Percentiles rank a stretch among this genome's conserved stretches.
Evolutionary conservation across 768 basidiomycete genomes (phyloP).

Genomic region (Calocybe gangraenosa): DNA sequence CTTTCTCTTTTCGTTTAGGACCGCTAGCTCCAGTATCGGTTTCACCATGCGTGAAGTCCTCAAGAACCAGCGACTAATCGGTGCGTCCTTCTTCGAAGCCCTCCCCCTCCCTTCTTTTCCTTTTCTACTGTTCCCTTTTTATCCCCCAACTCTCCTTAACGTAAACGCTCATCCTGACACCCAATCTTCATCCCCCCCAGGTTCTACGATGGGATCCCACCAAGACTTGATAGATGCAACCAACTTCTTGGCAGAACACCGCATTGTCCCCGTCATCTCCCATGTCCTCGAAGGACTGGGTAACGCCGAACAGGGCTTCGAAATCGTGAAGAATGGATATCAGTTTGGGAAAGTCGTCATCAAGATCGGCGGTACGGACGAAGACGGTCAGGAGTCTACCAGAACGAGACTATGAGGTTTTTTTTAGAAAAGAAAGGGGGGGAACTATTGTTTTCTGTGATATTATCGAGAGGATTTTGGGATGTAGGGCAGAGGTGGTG

Average conservation of each 20-base stretch:
- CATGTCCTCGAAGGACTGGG: constrained; percentile 65
- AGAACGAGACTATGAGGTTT: constrained; percentile 11
- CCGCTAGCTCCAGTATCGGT: constrained; percentile 50
- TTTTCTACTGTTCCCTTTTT: not conserved
- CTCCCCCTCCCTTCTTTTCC: not conserved
- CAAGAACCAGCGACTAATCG: constrained; percentile 69
- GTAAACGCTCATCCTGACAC: not conserved
- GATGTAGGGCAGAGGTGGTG: too few relatives aligned
- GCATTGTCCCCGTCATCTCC: constrained; percentile 67
- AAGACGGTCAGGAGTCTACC: not conserved
- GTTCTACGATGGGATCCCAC: constrained; percentile 82
- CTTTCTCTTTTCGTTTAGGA: constrained; percentile 43
- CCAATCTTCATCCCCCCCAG: constrained; percentile 29
- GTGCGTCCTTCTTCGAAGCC: constrained; percentile 30
- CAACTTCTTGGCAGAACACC: constrained; percentile 59
- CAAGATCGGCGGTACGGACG: constrained; percentile 26
- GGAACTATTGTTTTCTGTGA: too few relatives aligned
- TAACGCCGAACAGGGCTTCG: constrained; percentile 65
- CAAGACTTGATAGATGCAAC: constrained; percentile 72
- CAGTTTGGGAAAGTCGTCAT: constrained; percentile 82
- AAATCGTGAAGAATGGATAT: constrained; percentile 54
- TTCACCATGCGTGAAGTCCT: constrained; percentile 80
- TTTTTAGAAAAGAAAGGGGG: too few relatives aligned
- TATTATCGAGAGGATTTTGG: too few relatives aligned
- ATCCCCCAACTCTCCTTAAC: not conserved